Evolutionary conservation across 805 yeast species (phyloP), one percentile per base, ranked within the genome.

Genomic region (Cyberlindnera suaveolens): DNA sequence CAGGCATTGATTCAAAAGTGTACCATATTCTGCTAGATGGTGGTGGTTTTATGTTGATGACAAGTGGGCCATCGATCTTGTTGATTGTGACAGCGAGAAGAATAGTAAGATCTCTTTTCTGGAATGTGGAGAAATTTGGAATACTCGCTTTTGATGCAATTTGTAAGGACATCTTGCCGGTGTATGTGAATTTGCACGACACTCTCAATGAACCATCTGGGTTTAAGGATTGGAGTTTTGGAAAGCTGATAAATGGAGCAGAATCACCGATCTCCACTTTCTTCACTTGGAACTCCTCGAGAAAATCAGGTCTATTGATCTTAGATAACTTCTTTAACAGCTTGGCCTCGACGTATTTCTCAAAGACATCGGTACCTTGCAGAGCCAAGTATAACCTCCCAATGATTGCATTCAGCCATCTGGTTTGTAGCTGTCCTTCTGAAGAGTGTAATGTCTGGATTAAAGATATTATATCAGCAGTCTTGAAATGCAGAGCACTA

Each of bases 11-110:
- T 48, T 79, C 85, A 61, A 89, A 93, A 2, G 86, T 77, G 58
- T 88, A 93, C 99, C 99, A 93, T 1, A 93, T 56, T 55, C 99
- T 74, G 41, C 79, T 80, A 2, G 96, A 81, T 8, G 99, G 98
- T 2, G 96, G 96, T 1, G 95, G 87, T 58, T 93, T 93, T 30
- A 91, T 58, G 34, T 75, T 67, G 17, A 90, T 55, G 0, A 85
- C 57, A 44, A 91, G 50, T 1, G 85, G 84, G 0, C 99, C 99
- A 40, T 81, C 78, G 4, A 93, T 52, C 52, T 72, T 77, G 43
- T 76, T 75, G 39, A 91, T 63, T 1, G 82, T 80, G 1, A 90
- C 78, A 15, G 84, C 77, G 40, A 93, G 65, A 20, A 84, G 72
- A 31, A 93, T 66, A 41, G 84, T 82, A 34, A 91, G 85, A 50